Base-by-base conservation (phyloP, 2,329 filamentous ascomycete species). In the Geosmithia putterillii region DNA sequence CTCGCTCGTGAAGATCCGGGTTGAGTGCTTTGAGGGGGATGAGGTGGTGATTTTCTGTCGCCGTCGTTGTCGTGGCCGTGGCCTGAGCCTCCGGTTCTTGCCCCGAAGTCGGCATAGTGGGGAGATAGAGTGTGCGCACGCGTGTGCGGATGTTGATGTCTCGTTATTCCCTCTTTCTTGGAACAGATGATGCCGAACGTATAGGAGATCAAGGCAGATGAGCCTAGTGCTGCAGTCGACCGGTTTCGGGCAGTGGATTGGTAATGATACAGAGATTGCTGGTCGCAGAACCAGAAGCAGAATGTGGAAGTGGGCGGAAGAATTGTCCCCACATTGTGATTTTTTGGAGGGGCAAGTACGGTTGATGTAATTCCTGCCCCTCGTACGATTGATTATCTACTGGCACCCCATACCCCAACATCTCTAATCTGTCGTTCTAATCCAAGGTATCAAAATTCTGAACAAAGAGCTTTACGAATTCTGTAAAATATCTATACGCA, bases 1-100 rank as follows among this genome's bases (percentile, higher is more conserved):
- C 82, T 52, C 92, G 86, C 51, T 80, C 71, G 54, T 73, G 71
- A 39, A 82, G 69, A 51, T 77, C 70, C 32, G 71, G 75, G 42
- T 67, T 66, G 55, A 79, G 66, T 36, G 69, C 58, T 3, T 67
- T 58, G 14, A 79, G 65, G 19, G 72, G 64, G 43, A 57, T 54
- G 52, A 78, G 47, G 17, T 38, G 39, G 28, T 32, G 28, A 14
- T 21, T 36, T 41, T 28, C 28, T 12, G 38, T 40, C 14, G 28
- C 18, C 6, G 19, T 18, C 37, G 37, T 21, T 19, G 37, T 39
- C 37, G 37, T 20, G n/a, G 37, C 15, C 15, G 15, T 32, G 10
- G 28, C 28, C 15, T 32, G 12, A 17, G 34, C 20, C 28, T 23
- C 23, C 22, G 38, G 19, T 18, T 20, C 38, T 23, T n/a, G 4